phyloP scores from a whole-genome alignment of 78 protist genomes.

The Pigoraptor vietnamica region DNA sequence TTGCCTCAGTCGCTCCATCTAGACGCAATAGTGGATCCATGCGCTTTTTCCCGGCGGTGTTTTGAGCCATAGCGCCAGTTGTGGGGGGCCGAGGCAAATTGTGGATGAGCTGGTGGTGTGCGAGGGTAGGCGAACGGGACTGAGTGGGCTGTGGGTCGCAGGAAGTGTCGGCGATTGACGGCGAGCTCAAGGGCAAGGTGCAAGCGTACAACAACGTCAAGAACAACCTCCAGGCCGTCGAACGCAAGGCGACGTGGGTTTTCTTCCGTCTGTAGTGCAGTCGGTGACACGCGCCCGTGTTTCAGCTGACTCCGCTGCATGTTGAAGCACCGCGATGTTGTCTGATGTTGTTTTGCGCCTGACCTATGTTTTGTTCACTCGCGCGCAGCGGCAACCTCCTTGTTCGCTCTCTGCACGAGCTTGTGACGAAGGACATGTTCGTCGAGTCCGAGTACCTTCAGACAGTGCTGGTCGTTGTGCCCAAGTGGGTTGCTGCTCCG shows the following conservation, averaged over 20 bases:
- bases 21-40: no score
- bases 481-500: background rate
- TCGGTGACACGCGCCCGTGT: no score
- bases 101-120: no score
- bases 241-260: slow-evolving; percentile 8
- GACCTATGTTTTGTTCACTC: background rate
- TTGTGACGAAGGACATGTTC: slow-evolving; percentile 16
- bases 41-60: no score
- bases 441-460: slow-evolving; percentile 55
- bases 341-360: accelerated
- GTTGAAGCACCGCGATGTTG: no score
- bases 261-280: no score
- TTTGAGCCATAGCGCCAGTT: no score
- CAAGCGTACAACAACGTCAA: background rate
- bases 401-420: background rate
- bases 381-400: slow-evolving; percentile 23
- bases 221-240: background rate
- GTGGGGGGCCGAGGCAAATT: no score
- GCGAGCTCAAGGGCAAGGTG: slow-evolving; percentile 30
- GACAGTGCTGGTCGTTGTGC: slow-evolving; percentile 66
- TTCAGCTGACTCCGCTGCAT: no score
- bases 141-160: background rate
- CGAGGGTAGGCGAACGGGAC: no score
- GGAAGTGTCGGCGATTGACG: slow-evolving; percentile 5
- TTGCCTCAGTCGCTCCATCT: no score